phyloP scores from a whole-genome alignment of 2,329 filamentous ascomycete genomes.

The Nigrograna mackinnonii region DNA sequence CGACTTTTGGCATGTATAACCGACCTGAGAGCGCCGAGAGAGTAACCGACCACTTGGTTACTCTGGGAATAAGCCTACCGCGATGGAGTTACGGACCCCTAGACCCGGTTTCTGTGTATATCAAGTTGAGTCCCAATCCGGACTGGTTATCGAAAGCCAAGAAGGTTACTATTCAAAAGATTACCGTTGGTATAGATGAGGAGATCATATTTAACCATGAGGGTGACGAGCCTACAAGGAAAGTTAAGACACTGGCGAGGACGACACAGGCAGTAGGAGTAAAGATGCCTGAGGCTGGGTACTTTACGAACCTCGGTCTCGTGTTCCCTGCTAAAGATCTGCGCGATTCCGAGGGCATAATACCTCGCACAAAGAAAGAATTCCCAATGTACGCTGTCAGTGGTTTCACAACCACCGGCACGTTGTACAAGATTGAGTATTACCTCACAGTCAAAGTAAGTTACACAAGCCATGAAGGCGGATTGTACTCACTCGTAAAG shows the following conservation, averaged over 20 bases:
- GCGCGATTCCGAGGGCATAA: conserved; percentile 82
- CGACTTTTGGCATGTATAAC: conserved; percentile 99
- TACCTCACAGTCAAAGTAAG: conserved; percentile 89
- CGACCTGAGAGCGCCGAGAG: conserved; percentile 85
- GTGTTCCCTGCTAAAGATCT: conserved; percentile 90
- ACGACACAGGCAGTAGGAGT: conserved; percentile 80
- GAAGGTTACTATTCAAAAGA: conserved; percentile 90
- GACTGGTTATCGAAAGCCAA: conserved; percentile 91
- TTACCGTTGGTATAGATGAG: conserved; percentile 92
- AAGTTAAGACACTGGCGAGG: conserved; percentile 83
- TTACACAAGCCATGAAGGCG: not conserved
- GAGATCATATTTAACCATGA: conserved; percentile 99
- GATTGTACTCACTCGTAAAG: conserved; percentile 52
- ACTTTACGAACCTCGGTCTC: conserved; percentile 88
- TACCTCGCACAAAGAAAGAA: conserved; percentile 80
- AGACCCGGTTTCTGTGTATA: conserved; percentile 94
- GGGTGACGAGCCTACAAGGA: conserved; percentile 90
- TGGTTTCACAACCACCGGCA: conserved; percentile 92
- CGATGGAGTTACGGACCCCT: conserved; percentile 96
- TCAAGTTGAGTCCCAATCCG: conserved; percentile 88
- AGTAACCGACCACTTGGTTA: conserved; percentile 88
- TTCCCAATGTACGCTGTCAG: conserved; percentile 88
- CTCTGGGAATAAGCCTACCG: conserved; percentile 86
- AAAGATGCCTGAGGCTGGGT: conserved; percentile 87
- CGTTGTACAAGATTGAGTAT: conserved; percentile 97